Conservation (phyloP, 1,139 yeast genomes). For the Dujonia santamariae region DNA sequence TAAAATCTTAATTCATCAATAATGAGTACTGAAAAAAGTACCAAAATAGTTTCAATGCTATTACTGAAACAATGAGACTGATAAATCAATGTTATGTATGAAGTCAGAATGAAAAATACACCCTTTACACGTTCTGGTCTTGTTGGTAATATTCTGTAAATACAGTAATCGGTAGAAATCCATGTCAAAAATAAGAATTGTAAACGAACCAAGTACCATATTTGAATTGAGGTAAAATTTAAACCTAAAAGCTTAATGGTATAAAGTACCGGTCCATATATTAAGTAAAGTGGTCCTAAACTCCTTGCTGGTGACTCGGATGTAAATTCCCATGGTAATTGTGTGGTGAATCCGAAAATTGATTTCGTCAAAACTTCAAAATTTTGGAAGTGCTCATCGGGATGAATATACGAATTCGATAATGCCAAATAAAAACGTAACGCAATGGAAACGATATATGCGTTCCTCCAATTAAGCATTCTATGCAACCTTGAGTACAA, state of each 20-base stretch:
- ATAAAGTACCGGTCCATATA: constrained; percentile 67
- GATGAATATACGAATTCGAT: constrained; percentile 86
- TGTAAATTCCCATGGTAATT: constrained; percentile 84
- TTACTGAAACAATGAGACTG: constrained; percentile 91
- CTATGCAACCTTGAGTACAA: too few relatives aligned
- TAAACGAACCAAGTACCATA: constrained; percentile 58
- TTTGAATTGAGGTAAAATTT: constrained; percentile 36
- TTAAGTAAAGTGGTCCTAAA: constrained; percentile 60
- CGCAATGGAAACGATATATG: constrained; percentile 41
- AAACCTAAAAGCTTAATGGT: constrained; percentile 22
- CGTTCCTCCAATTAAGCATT: constrained; percentile 39
- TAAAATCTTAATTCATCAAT: constrained; percentile 43
- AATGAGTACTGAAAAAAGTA: constrained; percentile 54
- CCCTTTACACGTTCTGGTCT: constrained; percentile 66
- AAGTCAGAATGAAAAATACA: constrained; percentile 64
- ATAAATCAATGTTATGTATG: constrained; percentile 75
- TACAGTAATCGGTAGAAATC: constrained; percentile 53
- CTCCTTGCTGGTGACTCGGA: constrained; percentile 65
- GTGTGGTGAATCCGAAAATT: constrained; percentile 49
- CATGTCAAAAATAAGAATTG: constrained; percentile 57
- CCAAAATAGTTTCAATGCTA: constrained; percentile 71
- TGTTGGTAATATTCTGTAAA: constrained; percentile 49
- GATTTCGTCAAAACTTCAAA: constrained; percentile 64
- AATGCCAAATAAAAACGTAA: constrained; percentile 58
- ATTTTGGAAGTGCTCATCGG: constrained; percentile 95